Conservation (phyloP, 768 basidiomycete genomes). For the Suillus tomentosus region DNA sequence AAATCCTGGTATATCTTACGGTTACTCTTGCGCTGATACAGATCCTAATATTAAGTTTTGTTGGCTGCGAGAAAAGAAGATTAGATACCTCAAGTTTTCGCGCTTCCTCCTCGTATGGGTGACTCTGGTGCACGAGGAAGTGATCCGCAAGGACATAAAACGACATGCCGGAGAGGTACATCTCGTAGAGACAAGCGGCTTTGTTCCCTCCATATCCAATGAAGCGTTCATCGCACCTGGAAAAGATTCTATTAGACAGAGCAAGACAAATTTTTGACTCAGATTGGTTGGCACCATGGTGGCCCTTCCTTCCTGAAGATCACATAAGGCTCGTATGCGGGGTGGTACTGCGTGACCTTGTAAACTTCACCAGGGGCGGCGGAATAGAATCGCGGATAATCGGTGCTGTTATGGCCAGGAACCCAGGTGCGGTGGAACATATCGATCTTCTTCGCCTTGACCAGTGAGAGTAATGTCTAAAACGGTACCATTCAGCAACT, state of each 20-base stretch:
- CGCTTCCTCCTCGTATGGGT: slow-evolving; percentile 75
- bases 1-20: slow-evolving; percentile 78
- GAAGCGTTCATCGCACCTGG: slow-evolving; percentile 89
- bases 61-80: slow-evolving; percentile 1
- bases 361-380: slow-evolving; percentile 70
- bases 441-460: slow-evolving; percentile 53
- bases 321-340: slow-evolving; percentile 88
- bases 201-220: slow-evolving; percentile 93
- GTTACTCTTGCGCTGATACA: slow-evolving; percentile 65
- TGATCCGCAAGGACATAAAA: slow-evolving; percentile 86
- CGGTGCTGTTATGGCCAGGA: slow-evolving; percentile 79
- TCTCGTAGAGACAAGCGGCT: slow-evolving; percentile 89
- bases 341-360: slow-evolving; percentile 75
- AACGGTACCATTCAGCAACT: not conserved
- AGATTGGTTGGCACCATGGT: slow-evolving; percentile 56
- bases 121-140: slow-evolving; percentile 88
- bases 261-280: not conserved
- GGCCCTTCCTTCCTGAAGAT: slow-evolving; percentile 77
- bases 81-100: slow-evolving; percentile 64
- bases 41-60: not conserved
- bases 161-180: slow-evolving; percentile 84
- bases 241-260: not conserved
- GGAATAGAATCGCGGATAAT: slow-evolving; percentile 72
- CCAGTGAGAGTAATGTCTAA: slow-evolving; percentile 59
- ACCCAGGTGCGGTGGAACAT: slow-evolving; percentile 83